A percentile compares a stretch with the other conserved stretches of the same genome.
These are phyloP conservation scores for Bolboschoenus planiculmis DNA, from an alignment of 176 grass and related monocot genomes.

Conservation along the genomic window DNA sequence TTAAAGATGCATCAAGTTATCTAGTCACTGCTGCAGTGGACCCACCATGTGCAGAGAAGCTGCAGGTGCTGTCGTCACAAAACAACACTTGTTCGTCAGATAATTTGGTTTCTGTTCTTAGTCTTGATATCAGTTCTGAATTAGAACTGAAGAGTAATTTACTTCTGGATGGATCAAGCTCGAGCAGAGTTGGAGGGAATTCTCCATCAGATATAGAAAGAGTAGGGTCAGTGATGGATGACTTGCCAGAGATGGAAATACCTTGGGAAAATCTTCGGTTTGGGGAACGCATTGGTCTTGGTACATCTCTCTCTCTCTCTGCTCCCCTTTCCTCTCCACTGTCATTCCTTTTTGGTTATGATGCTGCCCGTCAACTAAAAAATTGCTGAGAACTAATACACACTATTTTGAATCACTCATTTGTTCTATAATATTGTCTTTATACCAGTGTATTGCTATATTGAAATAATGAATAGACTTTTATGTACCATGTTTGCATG, in stretches of 20 bases:
- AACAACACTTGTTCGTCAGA: conserved; percentile 42
- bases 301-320: conserved; percentile 34
- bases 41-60: conserved; percentile 56
- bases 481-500: neutral
- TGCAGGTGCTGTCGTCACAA: conserved; percentile 65
- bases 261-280: conserved; percentile 94
- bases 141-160: conserved; percentile 3
- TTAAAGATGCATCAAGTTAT: conserved; percentile 55
- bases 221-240: conserved; percentile 60
- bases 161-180: neutral
- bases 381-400: neutral
- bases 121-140: conserved; percentile 24
- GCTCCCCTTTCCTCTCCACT: neutral
- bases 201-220: conserved; percentile 27
- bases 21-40: conserved; percentile 42
- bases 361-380: neutral
- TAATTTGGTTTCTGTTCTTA: conserved; percentile 48
- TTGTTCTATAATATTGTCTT: neutral
- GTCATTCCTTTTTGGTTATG: neutral
- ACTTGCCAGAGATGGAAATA: conserved; percentile 72
- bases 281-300: conserved; percentile 94
- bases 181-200: neutral
- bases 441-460: neutral
- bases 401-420: neutral
- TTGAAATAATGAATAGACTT: neutral